Evolutionary conservation across 768 basidiomycete genomes (phyloP).

Genomic region (Boletellus ananas): DNA sequence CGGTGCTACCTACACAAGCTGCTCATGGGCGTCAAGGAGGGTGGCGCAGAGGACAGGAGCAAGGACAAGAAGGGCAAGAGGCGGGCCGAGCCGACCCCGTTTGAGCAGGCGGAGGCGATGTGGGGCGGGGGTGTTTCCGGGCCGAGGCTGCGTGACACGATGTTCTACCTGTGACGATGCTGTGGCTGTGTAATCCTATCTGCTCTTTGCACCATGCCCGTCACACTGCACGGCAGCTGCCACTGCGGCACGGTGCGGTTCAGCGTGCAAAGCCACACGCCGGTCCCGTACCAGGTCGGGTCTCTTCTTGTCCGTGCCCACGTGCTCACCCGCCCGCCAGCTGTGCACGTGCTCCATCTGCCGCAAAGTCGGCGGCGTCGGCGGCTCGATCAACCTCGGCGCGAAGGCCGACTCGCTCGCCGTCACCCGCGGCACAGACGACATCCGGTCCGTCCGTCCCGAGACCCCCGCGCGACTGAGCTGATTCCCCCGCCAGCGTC

Average conservation of each 20-base stretch:
- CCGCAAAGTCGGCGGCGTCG: constrained; percentile 63
- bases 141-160: constrained; percentile 51
- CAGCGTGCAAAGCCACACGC: constrained; percentile 43
- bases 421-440: constrained; percentile 48
- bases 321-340: constrained; percentile 24
- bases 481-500: constrained; percentile 33
- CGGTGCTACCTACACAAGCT: constrained; percentile 48
- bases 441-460: constrained; percentile 41
- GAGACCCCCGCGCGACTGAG: background rate
- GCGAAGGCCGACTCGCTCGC: constrained; percentile 49
- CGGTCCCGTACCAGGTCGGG: constrained; percentile 59
- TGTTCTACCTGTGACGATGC: constrained; percentile 58
- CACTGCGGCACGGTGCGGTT: constrained; percentile 36
- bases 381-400: constrained; percentile 66
- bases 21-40: constrained; percentile 31
- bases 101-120: constrained; percentile 43
- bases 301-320: background rate
- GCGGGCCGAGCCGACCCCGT: constrained; percentile 44
- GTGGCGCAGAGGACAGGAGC: constrained; percentile 14
- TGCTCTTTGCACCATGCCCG: constrained; percentile 29
- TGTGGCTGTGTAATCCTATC: background rate
- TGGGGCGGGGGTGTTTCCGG: constrained; percentile 60
- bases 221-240: constrained; percentile 35
- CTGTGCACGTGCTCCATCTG: constrained; percentile 68
- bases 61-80: constrained; percentile 28